Conservation (phyloP, 176 grass and related monocot species). For the Olyra latifolia region DNA sequence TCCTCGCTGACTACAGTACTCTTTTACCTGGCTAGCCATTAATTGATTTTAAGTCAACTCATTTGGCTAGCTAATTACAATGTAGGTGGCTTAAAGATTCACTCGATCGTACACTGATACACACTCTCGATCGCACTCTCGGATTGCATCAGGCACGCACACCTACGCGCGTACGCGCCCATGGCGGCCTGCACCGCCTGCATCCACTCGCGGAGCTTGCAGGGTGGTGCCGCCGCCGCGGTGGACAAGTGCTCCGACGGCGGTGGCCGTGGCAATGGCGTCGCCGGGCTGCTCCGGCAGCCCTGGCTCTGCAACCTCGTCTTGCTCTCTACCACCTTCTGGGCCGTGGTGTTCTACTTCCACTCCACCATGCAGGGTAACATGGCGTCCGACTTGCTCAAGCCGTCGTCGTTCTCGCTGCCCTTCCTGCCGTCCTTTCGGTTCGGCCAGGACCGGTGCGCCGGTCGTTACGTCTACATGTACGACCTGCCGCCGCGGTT, state of each 20-base stretch:
- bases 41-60: too few relatives aligned
- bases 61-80: too few relatives aligned
- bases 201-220: too few relatives aligned
- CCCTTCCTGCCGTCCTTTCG: not conserved
- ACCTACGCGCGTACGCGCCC: too few relatives aligned
- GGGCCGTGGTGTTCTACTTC: not conserved
- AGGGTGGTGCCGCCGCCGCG: too few relatives aligned
- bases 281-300: not conserved
- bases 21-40: too few relatives aligned
- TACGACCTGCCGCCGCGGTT: constrained; percentile 56
- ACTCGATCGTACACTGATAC: too few relatives aligned
- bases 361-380: not conserved
- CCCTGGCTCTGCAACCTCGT: not conserved
- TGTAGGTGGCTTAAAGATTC: too few relatives aligned
- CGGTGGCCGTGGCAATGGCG: not conserved
- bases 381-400: not conserved
- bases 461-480: constrained; percentile 52
- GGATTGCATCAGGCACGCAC: too few relatives aligned
- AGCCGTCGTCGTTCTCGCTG: not conserved
- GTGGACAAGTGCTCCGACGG: not conserved
- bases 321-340: not conserved
- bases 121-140: too few relatives aligned
- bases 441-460: constrained; percentile 23
- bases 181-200: too few relatives aligned
- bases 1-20: too few relatives aligned